Percentiles rank a stretch among this genome's conserved stretches.
phyloP scores from a whole-genome alignment of 257 asterid species.

The Nicotiana sylvestris region DNA sequence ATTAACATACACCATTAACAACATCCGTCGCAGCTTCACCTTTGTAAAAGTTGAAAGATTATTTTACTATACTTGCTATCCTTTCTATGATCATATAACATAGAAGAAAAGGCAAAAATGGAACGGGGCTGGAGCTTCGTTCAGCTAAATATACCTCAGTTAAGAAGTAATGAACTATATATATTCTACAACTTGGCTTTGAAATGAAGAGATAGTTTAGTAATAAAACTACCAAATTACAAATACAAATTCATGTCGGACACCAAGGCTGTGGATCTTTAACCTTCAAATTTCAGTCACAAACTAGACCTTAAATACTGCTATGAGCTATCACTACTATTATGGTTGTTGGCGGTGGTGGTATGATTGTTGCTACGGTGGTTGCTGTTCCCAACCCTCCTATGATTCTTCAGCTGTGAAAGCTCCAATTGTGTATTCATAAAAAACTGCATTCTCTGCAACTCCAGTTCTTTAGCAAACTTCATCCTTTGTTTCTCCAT shows the following conservation, averaged over 20 bases:
- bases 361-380: conserved; percentile 1
- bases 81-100: too few relatives aligned
- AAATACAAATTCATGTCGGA: not conserved
- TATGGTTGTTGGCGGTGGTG: conserved; percentile 4
- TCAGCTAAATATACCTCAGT: not conserved
- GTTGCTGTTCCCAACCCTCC: conserved; percentile 34
- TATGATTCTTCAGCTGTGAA: conserved; percentile 44
- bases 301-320: conserved; percentile 31
- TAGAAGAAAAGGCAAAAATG: not conserved
- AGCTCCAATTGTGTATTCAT: conserved; percentile 80
- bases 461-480: conserved; percentile 76
- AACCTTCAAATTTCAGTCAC: not conserved
- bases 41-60: too few relatives aligned
- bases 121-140: not conserved
- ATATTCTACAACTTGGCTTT: conserved; percentile 1
- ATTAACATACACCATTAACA: too few relatives aligned
- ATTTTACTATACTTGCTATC: too few relatives aligned
- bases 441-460: conserved; percentile 88
- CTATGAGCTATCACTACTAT: conserved; percentile 57
- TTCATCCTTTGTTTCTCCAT: conserved; percentile 96
- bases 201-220: not conserved
- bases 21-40: too few relatives aligned
- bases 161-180: not conserved
- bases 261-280: conserved; percentile 9
- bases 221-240: not conserved